Evolutionary conservation across 345 rosid species (phyloP), one percentile per base, ranked within the genome.

Genomic region (Populus deltoides): DNA sequence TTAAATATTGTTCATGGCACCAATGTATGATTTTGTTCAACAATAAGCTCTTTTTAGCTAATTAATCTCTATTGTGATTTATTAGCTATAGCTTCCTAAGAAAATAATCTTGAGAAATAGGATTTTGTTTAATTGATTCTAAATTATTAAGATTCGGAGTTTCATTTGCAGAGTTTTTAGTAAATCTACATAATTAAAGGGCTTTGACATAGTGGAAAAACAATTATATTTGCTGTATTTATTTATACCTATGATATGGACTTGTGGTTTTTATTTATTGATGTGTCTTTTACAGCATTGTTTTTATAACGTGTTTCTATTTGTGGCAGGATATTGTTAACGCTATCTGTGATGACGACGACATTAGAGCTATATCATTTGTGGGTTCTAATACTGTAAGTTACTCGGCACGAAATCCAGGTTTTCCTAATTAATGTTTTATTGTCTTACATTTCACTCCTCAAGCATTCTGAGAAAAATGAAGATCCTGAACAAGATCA

Each of bases 311-410:
- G 4, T 59, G 13, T 71, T 74, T 74, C 73, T 27, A 65, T 75
- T 72, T 78, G 77, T 76, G 41, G 65, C 90, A 95, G 99, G 98
- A 92, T 78, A 81, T 90, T 75, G 99, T 95, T 67, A 92, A 95
- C 83, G 94, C 98, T 63, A 93, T 96, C 86, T 96, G 99, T 83
- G 99, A 96, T 81, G 87, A 93, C 53, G 93, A 90, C 0, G 78
- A 90, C 71, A 88, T 96, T 81, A 90, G 84, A 83, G 99, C 99
- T 70, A 82, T 96, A 77, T 96, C 99, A 39, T 96, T 96, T 80
- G 99, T 95, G 67, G 99, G 99, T 78, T 95, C 99, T 0, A 93
- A 95, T 82, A 88, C 83, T 49, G 99, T 95, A 91, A 91, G 97
- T 85, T 75, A 73, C 55, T 66, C 27, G 8, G 22, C 39, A 12